Conservation (phyloP, 352 stramenopile genomes). For the Hyaloperonospora arabidopsidis region DNA sequence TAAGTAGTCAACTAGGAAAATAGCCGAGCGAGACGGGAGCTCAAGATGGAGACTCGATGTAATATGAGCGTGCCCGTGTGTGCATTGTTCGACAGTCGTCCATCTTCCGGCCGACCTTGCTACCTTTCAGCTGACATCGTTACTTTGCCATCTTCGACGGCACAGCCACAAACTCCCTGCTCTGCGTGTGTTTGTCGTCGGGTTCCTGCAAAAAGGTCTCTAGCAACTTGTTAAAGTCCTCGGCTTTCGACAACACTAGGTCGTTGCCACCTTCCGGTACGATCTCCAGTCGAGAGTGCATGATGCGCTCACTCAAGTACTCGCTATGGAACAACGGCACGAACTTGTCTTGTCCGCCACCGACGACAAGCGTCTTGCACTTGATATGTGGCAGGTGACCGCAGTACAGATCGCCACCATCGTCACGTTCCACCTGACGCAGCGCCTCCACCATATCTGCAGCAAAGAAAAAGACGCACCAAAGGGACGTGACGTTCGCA, state of each 20-base stretch:
- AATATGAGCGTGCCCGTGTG: conserved; percentile 22
- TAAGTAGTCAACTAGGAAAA: conserved; percentile 33
- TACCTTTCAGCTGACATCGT: neutral
- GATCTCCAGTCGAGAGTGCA: conserved; percentile 67
- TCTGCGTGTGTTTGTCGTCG: conserved; percentile 79
- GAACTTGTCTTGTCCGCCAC: conserved; percentile 50
- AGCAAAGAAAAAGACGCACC: neutral
- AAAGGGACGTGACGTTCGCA: neutral
- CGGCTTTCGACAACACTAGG: conserved; percentile 40
- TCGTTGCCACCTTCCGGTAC: conserved; percentile 50
- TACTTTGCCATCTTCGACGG: conserved; percentile 16
- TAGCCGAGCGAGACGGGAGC: conserved; percentile 11
- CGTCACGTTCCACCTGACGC: conserved; percentile 39
- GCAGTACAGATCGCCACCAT: conserved; percentile 64
- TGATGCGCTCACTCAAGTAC: conserved; percentile 81
- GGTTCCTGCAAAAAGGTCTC: conserved; percentile 57
- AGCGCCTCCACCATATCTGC: conserved; percentile 52
- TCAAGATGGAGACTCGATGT: conserved; percentile 30
- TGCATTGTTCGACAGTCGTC: conserved; percentile 1
- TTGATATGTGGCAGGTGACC: conserved; percentile 55
- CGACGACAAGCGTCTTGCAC: conserved; percentile 80
- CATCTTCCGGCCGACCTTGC: neutral
- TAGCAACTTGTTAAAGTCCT: conserved; percentile 55
- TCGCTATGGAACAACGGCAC: conserved; percentile 66
- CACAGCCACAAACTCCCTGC: conserved; percentile 64